Evolutionary conservation across 331 rosid species (phyloP), one percentile per base, ranked within the genome.

Genomic region (Phaseolus coccineus): DNA sequence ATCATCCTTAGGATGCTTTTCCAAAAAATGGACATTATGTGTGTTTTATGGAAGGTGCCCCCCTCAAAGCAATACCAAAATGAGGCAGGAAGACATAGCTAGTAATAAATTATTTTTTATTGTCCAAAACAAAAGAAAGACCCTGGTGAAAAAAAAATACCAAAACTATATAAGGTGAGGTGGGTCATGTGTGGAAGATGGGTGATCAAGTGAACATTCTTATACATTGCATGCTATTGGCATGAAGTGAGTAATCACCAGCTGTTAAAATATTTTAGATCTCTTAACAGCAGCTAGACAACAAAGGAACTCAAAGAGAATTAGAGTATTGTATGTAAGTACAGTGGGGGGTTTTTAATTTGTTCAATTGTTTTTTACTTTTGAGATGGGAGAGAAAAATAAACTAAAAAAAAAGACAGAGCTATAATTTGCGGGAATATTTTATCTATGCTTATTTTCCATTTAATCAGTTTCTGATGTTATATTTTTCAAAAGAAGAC

Each of bases 221-320:
- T 57, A 68, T 5, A 40, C 52, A 66, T 62, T 73, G 65, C 87
- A 82, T 73, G 88, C 83, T 67, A 46, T 62, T 82, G 79, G 84
- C 84, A 79, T 82, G 87, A 80, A 71, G 67, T 69, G 47, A 64
- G 80, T 10, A 61, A 85, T 81, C 80, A 73, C 78, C 81, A 82
- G 94, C 96, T 89, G 97, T 89, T 90, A 84, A 51, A 89, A 84
- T 82, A 89, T 92, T 79, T 83, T 92, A 84, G 86, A 82, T 88
- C 77, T 80, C 87, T 87, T 90, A 92, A 86, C 91, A 84, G 90
- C 88, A 66, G 16, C 72, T 81, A 39, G 74, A 71, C 80, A 69
- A 67, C 55, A 40, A 3, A 33, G 66, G 31, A 51, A 55, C 11
- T 74, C 71, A 15, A 63, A 50, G 75, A 14, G 65, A 65, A 59